phyloP scores from a whole-genome alignment of 2,329 filamentous ascomycete genomes.

The Ascochyta lentis region DNA sequence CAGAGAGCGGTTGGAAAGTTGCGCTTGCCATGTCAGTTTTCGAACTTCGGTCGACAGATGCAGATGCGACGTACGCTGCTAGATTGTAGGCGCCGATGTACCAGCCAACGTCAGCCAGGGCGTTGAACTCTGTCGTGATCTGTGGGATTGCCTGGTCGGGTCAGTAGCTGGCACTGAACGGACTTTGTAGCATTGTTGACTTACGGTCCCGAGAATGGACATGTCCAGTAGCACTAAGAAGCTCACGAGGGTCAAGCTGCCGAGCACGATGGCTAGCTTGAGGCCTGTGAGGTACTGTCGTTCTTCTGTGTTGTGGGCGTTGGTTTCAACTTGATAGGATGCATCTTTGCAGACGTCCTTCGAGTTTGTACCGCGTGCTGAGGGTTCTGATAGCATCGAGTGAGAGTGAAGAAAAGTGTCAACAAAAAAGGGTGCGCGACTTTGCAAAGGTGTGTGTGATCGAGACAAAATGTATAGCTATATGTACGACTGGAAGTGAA shows the following conservation, averaged over 20 bases:
- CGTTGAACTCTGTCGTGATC: conserved; percentile 35
- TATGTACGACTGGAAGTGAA: neutral
- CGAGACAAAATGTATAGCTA: neutral
- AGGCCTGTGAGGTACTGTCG: conserved; percentile 20
- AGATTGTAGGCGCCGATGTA: conserved; percentile 34
- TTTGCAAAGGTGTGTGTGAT: neutral
- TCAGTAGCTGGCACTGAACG: neutral
- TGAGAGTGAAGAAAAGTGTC: neutral
- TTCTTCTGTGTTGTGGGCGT: neutral
- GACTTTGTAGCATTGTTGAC: neutral
- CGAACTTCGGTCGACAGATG: neutral
- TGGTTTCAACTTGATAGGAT: neutral
- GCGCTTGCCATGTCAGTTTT: conserved; percentile 13
- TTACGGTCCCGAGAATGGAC: conserved; percentile 37
- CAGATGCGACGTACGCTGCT: conserved; percentile 9
- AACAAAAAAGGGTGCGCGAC: neutral
- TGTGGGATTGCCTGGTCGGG: conserved; percentile 28
- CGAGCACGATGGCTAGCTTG: conserved; percentile 22
- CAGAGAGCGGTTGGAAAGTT: conserved; percentile 32
- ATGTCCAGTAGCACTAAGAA: conserved; percentile 35
- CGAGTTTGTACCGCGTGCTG: neutral
- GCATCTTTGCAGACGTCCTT: neutral
- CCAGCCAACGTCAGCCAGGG: conserved; percentile 36
- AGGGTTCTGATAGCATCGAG: neutral
- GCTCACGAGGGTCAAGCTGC: conserved; percentile 26